Evolutionary conservation across 2,329 filamentous ascomycete species (phyloP), one percentile per base, ranked within the genome.

Genomic region (Ciborinia camelliae): DNA sequence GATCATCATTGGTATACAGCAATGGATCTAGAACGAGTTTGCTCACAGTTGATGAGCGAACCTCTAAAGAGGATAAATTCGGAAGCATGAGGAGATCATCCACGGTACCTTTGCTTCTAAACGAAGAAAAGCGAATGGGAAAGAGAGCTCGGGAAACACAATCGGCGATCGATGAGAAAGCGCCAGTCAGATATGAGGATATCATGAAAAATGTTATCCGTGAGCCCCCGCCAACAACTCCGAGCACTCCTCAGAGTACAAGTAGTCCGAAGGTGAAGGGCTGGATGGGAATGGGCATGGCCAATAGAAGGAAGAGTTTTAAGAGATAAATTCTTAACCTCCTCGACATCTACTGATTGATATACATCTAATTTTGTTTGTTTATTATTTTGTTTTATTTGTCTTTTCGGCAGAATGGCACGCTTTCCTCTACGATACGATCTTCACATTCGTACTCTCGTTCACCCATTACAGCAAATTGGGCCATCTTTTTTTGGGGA

Each of bases 111-210:
- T 14, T 64, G 26, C 47, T 35, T 3, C 28, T 55, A 62, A 48
- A 47, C 14, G 48, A 59, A 18, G 45, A 52, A 28, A 43, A 23
- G n/a, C 39, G 23, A 32, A 58, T 32, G 39, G 30, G 14, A 18
- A 48, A 32, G 18, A 64, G 32, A 32, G 9, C 23, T 32, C 28
- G n/a, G 41, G 52, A 59, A 59, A 51, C 52, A 20, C 30, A 48
- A 50, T 63, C 62, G 8, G 62, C 62, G 20, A 35, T 63, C 20
- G 41, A 58, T 23, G 62, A 63, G 23, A 60, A 64, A 14, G 60
- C 45, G 2, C 64, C 69, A 5, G 10, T 70, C 14, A 54, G 43
- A 26, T 71, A 71, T 45, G 65, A 71, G 20, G 69, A 73, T 43
- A 66, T 71, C 28, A 69, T 71, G 64, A 68, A 54, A 26, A 61